phyloP scores from a whole-genome alignment of 495 filamentous ascomycete species.

The Antarctomyces pellizariae region DNA sequence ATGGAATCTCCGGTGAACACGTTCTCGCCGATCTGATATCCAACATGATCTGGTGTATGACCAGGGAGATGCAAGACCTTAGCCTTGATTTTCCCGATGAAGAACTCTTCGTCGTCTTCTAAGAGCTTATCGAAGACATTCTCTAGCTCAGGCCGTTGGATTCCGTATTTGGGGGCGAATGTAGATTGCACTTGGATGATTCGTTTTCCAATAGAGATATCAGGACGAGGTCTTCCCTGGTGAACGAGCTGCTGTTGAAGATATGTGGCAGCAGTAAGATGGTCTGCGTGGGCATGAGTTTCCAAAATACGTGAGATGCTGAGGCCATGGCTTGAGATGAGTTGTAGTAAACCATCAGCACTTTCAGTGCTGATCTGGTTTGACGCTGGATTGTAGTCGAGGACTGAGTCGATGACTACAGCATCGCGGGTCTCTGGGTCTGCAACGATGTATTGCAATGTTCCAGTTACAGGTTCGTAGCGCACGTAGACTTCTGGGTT shows the following conservation, averaged over 20 bases:
- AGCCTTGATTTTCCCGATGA: slow-evolving; percentile 22
- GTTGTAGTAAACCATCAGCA: slow-evolving; percentile 23
- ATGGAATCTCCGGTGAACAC: slow-evolving; percentile 38
- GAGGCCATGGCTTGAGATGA: slow-evolving; percentile 22
- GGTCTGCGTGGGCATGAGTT: slow-evolving; percentile 39
- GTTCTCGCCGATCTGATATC: slow-evolving; percentile 33
- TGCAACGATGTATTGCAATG: slow-evolving; percentile 38
- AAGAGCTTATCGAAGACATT: slow-evolving; percentile 27
- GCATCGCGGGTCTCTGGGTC: slow-evolving; percentile 22
- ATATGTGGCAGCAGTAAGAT: slow-evolving; percentile 32
- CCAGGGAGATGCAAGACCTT: slow-evolving; percentile 31
- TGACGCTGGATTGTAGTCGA: slow-evolving; percentile 28
- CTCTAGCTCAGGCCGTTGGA: slow-evolving; percentile 17
- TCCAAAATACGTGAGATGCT: slow-evolving; percentile 26
- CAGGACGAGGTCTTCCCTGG: slow-evolving; percentile 10
- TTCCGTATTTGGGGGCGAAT: slow-evolving; percentile 24
- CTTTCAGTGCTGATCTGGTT: slow-evolving; percentile 21
- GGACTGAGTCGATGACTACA: slow-evolving; percentile 34
- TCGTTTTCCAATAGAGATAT: slow-evolving; percentile 29
- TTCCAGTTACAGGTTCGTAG: slow-evolving; percentile 23
- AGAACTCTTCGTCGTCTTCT: slow-evolving; percentile 27
- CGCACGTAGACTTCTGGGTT: slow-evolving; percentile 4
- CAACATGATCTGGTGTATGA: slow-evolving; percentile 37
- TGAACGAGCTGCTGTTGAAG: slow-evolving; percentile 21
- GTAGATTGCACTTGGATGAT: slow-evolving; percentile 25